Evolutionary conservation across 1,139 yeast species (phyloP).

Genomic region (Suhomyces ambrosiae): DNA sequence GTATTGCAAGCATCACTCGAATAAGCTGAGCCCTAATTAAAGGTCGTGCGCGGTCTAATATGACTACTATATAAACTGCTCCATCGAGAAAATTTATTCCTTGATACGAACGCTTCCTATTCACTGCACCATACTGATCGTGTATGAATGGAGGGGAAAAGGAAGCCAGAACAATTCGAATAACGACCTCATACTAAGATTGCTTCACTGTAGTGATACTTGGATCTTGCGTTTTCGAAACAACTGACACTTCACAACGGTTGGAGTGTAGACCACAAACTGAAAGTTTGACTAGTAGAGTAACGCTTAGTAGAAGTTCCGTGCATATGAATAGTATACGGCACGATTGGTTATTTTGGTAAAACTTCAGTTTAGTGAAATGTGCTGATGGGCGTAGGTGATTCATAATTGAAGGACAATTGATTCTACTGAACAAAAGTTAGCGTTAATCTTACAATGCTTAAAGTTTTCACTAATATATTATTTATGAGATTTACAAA

Average conservation of each 20-base stretch:
- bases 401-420: too few relatives aligned
- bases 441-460: too few relatives aligned
- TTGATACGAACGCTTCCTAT: conserved; percentile 61
- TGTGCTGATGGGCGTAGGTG: too few relatives aligned
- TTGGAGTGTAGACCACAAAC: too few relatives aligned
- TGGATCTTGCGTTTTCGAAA: conserved; percentile 45
- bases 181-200: conserved; percentile 44
- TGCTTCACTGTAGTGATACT: conserved; percentile 27
- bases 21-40: conserved; percentile 4
- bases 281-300: too few relatives aligned
- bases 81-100: conserved; percentile 18
- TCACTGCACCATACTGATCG: conserved; percentile 56
- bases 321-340: too few relatives aligned
- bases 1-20: background rate
- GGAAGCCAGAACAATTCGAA: conserved; percentile 41
- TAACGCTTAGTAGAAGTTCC: too few relatives aligned
- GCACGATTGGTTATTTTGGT: too few relatives aligned
- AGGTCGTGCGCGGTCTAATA: conserved; percentile 3
- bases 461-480: conserved; percentile 1
- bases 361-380: too few relatives aligned
- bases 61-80: conserved; percentile 7
- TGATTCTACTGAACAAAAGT: too few relatives aligned
- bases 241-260: too few relatives aligned
- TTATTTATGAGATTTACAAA: background rate
- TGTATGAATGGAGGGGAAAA: conserved; percentile 56